A percentile compares a stretch with the other conserved stretches of the same genome.
Evolutionary conservation across 106 monocot genomes (phyloP).

Genomic region (Acanthochlamys bracteata): DNA sequence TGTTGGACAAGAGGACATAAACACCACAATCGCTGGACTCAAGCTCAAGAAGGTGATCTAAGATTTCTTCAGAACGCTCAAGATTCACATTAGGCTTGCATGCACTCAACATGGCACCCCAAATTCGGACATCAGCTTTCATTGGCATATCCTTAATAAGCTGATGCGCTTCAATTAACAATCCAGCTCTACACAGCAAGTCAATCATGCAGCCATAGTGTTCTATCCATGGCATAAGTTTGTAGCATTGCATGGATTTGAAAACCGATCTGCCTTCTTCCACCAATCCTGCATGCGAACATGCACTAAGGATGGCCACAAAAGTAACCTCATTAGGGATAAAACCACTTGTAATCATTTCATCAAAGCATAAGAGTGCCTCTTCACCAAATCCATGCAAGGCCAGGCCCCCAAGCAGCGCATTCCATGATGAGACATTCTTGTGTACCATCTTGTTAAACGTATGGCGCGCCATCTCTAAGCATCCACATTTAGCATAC

Average conservation of each 20-base stretch:
- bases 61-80: slow-evolving; percentile 26
- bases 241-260: slow-evolving; percentile 22
- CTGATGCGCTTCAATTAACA: slow-evolving; percentile 40
- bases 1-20: slow-evolving; percentile 57
- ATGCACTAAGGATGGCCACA: slow-evolving; percentile 43
- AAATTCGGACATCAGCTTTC: slow-evolving; percentile 41
- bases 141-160: slow-evolving; percentile 47
- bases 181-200: slow-evolving; percentile 50
- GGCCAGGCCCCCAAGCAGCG: slow-evolving; percentile 48
- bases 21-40: slow-evolving; percentile 43
- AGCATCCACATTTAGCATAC: slow-evolving; percentile 62
- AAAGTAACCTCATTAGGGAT: slow-evolving; percentile 61
- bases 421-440: slow-evolving; percentile 63
- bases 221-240: slow-evolving; percentile 39
- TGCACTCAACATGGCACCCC: slow-evolving; percentile 49
- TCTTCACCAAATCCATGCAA: slow-evolving; percentile 37
- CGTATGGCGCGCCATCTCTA: slow-evolving; percentile 28
- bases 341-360: slow-evolving; percentile 24
- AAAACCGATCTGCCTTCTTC: slow-evolving; percentile 41
- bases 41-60: slow-evolving; percentile 22
- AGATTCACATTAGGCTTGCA: slow-evolving; percentile 31
- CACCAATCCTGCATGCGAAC: slow-evolving; percentile 49
- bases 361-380: slow-evolving; percentile 31
- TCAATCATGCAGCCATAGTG: slow-evolving; percentile 71
- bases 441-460: slow-evolving; percentile 39